Conservation (phyloP, 2,329 filamentous ascomycete species). For the Fusarium tuaranense region DNA sequence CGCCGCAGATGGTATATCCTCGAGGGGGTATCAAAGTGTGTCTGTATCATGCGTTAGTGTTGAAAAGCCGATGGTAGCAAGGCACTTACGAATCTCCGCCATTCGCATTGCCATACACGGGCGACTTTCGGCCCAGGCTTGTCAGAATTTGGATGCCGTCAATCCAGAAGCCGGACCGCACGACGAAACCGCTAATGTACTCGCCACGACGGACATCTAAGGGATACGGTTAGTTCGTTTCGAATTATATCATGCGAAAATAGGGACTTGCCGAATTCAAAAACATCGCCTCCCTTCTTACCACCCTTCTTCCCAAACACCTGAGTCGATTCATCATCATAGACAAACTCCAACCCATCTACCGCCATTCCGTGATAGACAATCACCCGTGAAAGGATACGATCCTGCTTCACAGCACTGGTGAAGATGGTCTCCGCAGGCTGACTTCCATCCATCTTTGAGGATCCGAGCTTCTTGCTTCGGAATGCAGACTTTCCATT, state of each 20-base stretch:
- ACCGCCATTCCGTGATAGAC: constrained; percentile 82
- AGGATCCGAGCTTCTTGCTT: constrained; percentile 79
- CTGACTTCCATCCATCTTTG: constrained; percentile 76
- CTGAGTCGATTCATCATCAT: constrained; percentile 87
- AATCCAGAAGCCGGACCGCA: constrained; percentile 85
- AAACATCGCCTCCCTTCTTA: constrained; percentile 76
- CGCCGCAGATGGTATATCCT: constrained; percentile 88
- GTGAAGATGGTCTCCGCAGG: constrained; percentile 81
- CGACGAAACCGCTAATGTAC: constrained; percentile 85
- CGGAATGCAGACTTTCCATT: constrained; percentile 78
- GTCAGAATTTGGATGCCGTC: constrained; percentile 93
- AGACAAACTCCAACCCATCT: constrained; percentile 91
- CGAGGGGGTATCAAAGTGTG: constrained; percentile 89
- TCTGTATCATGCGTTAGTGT: constrained; percentile 59
- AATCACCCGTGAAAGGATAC: constrained; percentile 79
- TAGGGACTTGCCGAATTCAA: constrained; percentile 75
- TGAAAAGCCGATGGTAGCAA: neutral
- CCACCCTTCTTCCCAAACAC: constrained; percentile 87
- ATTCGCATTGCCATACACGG: constrained; percentile 82
- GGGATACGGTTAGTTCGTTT: constrained; percentile 30
- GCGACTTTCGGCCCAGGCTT: constrained; percentile 86
- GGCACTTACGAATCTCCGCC: constrained; percentile 84
- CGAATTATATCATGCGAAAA: neutral
- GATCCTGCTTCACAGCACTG: constrained; percentile 74
- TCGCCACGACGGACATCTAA: constrained; percentile 87